Evolutionary conservation across 1,284 basidiomycete species (phyloP), one percentile per base, ranked within the genome.

Genomic region (Cystobasidium slooffiae): DNA sequence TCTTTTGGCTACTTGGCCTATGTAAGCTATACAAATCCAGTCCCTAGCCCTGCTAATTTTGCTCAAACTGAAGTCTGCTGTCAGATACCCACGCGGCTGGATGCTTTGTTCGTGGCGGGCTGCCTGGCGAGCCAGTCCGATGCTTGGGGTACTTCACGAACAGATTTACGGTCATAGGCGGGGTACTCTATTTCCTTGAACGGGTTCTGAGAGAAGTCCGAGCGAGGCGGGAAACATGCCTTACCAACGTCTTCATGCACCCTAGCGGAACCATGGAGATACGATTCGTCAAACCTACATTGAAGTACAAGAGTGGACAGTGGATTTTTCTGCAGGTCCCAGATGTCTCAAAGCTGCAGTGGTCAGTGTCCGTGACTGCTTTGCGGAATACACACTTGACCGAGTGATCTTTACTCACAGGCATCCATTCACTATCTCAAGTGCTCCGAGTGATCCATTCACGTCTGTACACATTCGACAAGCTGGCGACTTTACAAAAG

Each of bases 261-360:
- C 83, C 81, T 44, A 79, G 80, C 86, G 89, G 90, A 78, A 91
- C 91, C 20, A 93, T 94, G 90, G 92, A 95, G 81, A 85, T 95
- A 55, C 90, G 92, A 68, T 93, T 95, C 80, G 83, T 89, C 81
- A 94, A 94, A 84, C 90, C 91, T 9, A 90, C 89, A 80, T 91
- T 94, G 86, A 92, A 90, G 81, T 94, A 94, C 82, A 90, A 89
- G 59, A 87, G 92, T 43, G 93, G 93, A 18, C 92, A 94, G 84
- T 95, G 93, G 93, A 84, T 94, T 44, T 94, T 93, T 84, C 84
- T 94, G 77, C 90, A 93, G 79, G 87, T 93, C 24, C 92, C 93
- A 0, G 91, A 93, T 59, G 82, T 94, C 12, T 93, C 91, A 39
- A 82, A 80, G n/a, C 89, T 86, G 81, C 91, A 95, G 81, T 94